Conservation (phyloP, 208 protist genomes). For the Trypanosoma lewisi region DNA sequence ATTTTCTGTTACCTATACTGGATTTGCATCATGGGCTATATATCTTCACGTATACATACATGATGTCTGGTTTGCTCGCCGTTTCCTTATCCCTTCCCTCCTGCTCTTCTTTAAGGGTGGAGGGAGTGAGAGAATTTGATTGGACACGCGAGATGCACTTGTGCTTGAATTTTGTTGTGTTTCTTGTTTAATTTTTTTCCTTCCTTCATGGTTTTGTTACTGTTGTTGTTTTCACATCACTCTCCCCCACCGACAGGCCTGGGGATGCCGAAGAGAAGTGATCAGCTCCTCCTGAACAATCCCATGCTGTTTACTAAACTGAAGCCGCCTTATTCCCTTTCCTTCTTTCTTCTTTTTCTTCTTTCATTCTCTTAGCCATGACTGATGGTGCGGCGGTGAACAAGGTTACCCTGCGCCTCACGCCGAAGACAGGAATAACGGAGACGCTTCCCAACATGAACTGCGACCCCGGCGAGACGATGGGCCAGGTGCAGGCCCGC, state of each 20-base stretch:
- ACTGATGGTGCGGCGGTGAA: slow-evolving; percentile 13
- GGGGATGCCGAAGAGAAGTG: no score
- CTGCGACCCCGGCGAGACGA: slow-evolving; percentile 50
- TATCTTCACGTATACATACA: no score
- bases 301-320: neutral
- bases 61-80: no score
- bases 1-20: no score
- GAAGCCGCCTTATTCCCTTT: neutral
- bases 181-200: slow-evolving; percentile 10
- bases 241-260: no score
- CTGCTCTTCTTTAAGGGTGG: no score
- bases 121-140: no score
- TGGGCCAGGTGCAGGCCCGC: slow-evolving; percentile 57
- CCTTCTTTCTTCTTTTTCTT: slow-evolving; percentile 18
- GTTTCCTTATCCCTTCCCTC: no score
- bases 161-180: no score
- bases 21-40: no score
- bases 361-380: slow-evolving; percentile 5
- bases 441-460: slow-evolving; percentile 40
- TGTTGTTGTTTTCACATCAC: neutral
- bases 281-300: neutral
- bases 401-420: slow-evolving; percentile 62
- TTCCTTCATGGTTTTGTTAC: neutral
- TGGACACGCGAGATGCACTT: no score
- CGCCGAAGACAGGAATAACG: slow-evolving; percentile 28